A percentile compares a stretch with the other conserved stretches of the same genome.
Conservation (phyloP, 306 rosid genomes). For the Corylus avellana region DNA sequence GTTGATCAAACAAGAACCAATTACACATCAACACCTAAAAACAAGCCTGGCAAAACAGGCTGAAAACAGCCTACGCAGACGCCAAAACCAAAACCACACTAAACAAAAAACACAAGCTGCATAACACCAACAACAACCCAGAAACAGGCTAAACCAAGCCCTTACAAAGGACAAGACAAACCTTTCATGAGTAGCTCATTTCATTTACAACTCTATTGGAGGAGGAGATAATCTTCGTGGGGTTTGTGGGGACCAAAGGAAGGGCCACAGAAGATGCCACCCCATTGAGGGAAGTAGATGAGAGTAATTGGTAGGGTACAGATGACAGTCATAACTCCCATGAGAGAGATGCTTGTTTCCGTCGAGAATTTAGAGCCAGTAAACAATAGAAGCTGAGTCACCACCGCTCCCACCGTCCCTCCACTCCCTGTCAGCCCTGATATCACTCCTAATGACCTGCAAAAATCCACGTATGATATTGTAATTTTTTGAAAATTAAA, state of each 20-base stretch:
- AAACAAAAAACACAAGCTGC: too few relatives aligned
- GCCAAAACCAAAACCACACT: too few relatives aligned
- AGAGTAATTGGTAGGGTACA: constrained; percentile 43
- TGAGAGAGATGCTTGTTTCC: constrained; percentile 56
- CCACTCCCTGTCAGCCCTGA: constrained; percentile 73
- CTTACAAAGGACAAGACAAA: too few relatives aligned
- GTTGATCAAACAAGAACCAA: too few relatives aligned
- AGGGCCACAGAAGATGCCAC: constrained; percentile 60
- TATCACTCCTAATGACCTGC: constrained; percentile 65
- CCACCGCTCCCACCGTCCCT: constrained; percentile 58
- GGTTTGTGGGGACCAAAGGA: constrained; percentile 16
- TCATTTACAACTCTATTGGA: constrained; percentile 3
- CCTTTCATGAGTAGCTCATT: too few relatives aligned
- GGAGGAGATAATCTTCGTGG: constrained; percentile 23
- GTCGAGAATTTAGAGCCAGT: constrained; percentile 39
- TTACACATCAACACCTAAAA: too few relatives aligned
- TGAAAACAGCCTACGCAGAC: too few relatives aligned
- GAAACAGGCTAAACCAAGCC: too few relatives aligned
- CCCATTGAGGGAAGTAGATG: constrained; percentile 52
- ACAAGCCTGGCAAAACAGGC: too few relatives aligned
- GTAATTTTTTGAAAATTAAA: too few relatives aligned
- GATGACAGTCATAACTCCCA: constrained; percentile 48
- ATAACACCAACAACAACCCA: too few relatives aligned
- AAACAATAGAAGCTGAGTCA: constrained; percentile 49
- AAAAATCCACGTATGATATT: background rate